A percentile compares a stretch with the other conserved stretches of the same genome.
phyloP scores from a whole-genome alignment of 257 asterid genomes.

The Jacaranda copaia region DNA sequence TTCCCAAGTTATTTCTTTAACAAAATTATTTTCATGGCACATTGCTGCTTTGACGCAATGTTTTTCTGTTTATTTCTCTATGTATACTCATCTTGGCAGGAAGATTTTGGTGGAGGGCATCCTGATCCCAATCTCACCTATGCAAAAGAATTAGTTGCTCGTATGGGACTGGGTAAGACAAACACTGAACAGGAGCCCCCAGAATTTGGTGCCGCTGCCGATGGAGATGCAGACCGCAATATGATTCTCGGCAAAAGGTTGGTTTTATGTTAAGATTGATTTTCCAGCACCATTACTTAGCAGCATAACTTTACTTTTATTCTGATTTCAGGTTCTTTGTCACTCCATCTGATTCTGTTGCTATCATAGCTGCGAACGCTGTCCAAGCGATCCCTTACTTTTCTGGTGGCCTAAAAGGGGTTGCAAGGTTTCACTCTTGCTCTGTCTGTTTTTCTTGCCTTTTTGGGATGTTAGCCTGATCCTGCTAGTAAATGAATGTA shows the following conservation, averaged over 20 bases:
- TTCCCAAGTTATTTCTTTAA: constrained; percentile 13
- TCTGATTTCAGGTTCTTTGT: constrained; percentile 79
- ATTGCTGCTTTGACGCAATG: constrained; percentile 17
- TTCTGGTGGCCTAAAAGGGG: constrained; percentile 96
- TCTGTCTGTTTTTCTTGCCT: constrained; percentile 18
- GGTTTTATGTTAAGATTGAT: constrained; percentile 14
- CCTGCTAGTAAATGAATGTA: constrained; percentile 22
- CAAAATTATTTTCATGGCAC: constrained; percentile 2
- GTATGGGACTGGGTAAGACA: constrained; percentile 92
- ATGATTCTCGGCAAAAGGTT: constrained; percentile 97
- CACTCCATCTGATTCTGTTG: constrained; percentile 99
- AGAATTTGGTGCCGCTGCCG: constrained; percentile 99
- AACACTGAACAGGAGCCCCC: constrained; percentile 78
- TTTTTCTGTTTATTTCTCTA: background rate
- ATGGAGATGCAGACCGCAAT: constrained; percentile 99
- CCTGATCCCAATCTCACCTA: constrained; percentile 99
- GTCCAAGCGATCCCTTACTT: constrained; percentile 93
- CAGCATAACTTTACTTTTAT: constrained; percentile 1
- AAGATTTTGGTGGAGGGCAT: constrained; percentile 99
- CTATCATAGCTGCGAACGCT: constrained; percentile 97
- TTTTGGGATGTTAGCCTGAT: constrained; percentile 23
- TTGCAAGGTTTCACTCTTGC: constrained; percentile 77
- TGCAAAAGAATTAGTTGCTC: constrained; percentile 93
- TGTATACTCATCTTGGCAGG: constrained; percentile 60
- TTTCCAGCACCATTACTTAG: constrained; percentile 18